phyloP scores from a whole-genome alignment of 331 rosid genomes.

The Quercus lobata region DNA sequence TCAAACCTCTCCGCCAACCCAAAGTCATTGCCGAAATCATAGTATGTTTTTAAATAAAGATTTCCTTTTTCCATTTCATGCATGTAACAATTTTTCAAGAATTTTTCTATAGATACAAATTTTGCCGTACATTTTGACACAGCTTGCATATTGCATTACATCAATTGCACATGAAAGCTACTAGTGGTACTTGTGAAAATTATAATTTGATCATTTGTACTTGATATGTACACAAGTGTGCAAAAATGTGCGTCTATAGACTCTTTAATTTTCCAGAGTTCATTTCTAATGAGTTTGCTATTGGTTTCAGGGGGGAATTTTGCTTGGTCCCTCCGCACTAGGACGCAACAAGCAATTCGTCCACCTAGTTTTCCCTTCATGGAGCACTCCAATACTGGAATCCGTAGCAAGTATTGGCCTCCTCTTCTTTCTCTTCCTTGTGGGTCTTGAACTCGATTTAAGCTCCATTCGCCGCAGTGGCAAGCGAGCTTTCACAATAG shows the following conservation, averaged over 20 bases:
- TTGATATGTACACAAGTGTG: too few species aligned
- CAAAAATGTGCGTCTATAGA: too few species aligned
- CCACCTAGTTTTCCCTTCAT: constrained; percentile 37
- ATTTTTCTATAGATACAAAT: too few species aligned
- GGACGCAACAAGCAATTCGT: constrained; percentile 36
- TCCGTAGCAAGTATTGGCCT: constrained; percentile 53
- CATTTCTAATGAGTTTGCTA: neutral
- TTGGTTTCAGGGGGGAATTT: constrained; percentile 47
- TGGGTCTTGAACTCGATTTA: constrained; percentile 53
- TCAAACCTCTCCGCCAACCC: constrained; percentile 57
- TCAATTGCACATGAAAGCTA: too few species aligned
- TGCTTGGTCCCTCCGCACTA: constrained; percentile 55
- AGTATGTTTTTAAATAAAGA: constrained; percentile 12
- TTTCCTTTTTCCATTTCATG: neutral
- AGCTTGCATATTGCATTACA: too few species aligned
- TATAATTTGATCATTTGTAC: too few species aligned
- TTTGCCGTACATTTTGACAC: too few species aligned
- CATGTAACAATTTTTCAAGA: too few species aligned
- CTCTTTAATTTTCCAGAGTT: neutral
- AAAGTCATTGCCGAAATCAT: constrained; percentile 54
- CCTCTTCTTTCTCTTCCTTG: constrained; percentile 49
- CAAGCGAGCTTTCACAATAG: constrained; percentile 41
- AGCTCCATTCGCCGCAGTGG: constrained; percentile 46
- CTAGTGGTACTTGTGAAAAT: too few species aligned
- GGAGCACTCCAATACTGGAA: constrained; percentile 51